Evolutionary conservation across 139 green algal species (phyloP), one percentile per base, ranked within the genome.

Genomic region (Volvox reticuliferus): DNA sequence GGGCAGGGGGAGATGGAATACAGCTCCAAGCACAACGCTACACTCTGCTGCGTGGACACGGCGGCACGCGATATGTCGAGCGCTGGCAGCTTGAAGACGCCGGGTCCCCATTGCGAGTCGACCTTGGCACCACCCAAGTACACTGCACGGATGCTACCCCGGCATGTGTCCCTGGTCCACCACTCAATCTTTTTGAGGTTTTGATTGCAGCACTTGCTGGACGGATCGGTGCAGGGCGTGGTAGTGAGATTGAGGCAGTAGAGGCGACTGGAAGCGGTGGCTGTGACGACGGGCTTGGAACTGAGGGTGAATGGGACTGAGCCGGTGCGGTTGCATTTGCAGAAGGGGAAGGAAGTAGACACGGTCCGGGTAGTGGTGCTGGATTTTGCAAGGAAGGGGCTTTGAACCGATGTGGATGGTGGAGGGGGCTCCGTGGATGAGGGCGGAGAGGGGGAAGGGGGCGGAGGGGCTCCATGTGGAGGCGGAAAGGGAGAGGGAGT

Each of bases 251-350:
- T 75, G 33, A 87, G 16, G 62, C 81, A 87, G 81, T 61, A 77
- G 6, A 76, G 28, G 19, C 16, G n/a, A 33, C 77, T 87, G 62
- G 0, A 17, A 0, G 55, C 61, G 44, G 6, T 63, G 32, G n/a
- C n/a, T 20, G 30, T 19, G 9, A 87, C 17, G 14, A 1, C 30
- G 61, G 62, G 1, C 6, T 22, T 32, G 17, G 81, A 55, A 0
- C 75, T 30, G 3, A 87, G 13, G 16, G 12, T 5, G 61, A 87
- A 87, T 12, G 81, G 81, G 1, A 87, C 5, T 9, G 61, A 33
- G 30, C 81, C 35, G 22, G 81, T 87, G 32, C 62, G 61, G 62
- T 87, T 87, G 81, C 81, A 87, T 21, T 77, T 36, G 62, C 81
- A 87, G 81, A 78, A 87, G 62, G 81, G 81, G 62, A 81, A 81